Evolutionary conservation across 2,329 filamentous ascomycete genomes (phyloP), one percentile per base, ranked within the genome.

Genomic region (Alternaria sp.): DNA sequence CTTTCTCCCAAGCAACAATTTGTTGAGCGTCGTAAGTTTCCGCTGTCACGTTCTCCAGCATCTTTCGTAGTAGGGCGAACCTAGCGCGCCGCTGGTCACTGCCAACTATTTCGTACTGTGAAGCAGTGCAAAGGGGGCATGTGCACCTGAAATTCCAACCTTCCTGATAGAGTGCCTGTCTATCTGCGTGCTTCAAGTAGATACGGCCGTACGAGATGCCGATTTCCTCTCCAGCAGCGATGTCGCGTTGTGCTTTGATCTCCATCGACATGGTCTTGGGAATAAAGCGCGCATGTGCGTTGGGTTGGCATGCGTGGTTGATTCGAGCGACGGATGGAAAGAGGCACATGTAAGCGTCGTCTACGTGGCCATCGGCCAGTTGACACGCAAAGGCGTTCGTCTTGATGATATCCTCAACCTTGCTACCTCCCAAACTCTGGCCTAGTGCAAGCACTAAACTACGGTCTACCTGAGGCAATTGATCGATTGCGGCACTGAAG

Each of bases 311-410:
- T 9, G 67, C 68, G 36, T 71, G 69, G 21, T 71, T 71, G 49
- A 71, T 70, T 2, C 69, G 57, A 39, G 66, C 58, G 2, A 71
- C 65, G 11, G 55, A 56, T 3, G 69, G 66, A 41, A 69, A 71
- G 7, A 71, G 58, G 51, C 69, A 70, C 50, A 71, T 62, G 48
- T 71, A 71, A 4, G 58, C 66, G 21, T 68, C 66, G 11, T 58
- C 65, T 28, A 59, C 51, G 6, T 53, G 54, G n/a, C 62, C 67
- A 33, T 71, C 69, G 10, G 62, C 36, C n/a, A 69, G 42, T 14
- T 61, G 62, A 23, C 69, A 71, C 3, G 64, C 63, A 51, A 71
- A 71, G 1, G 67, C 56, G 41, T 70, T 71, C 13, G 67, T 71
- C 48, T 71, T 66, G 54, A 71, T 56, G 17, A 69, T 58, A 36